Base-by-base conservation (phyloP, 805 yeast species). In the Hanseniaspora lachancei region DNA sequence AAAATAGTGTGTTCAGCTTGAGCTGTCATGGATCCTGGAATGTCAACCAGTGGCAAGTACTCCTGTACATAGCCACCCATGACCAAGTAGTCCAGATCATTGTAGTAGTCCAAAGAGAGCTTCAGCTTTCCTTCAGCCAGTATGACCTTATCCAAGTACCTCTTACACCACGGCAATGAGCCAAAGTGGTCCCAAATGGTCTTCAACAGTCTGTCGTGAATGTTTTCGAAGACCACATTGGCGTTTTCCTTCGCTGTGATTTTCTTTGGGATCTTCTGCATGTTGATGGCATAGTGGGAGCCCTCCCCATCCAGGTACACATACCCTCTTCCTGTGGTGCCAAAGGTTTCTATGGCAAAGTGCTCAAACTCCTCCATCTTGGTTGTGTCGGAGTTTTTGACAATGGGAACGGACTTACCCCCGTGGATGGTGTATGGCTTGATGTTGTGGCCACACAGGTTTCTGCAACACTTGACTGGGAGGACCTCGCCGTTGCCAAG, bases 321-420 rank as follows among this genome's bases (percentile, higher is more conserved):
- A 62, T 82, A 84, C 39, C 97, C 99, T 58, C 84, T 79, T 59
- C 99, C 99, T 1, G 98, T 93, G 46, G 96, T 79, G 13, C 98
- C 98, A 66, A 93, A 93, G 2, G 99, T 93, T 72, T 93, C 99
- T 65, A 93, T 91, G 58, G 99, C 99, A 74, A 87, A 91, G 2
- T 88, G 83, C 70, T 93, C 98, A 60, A 96, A 96, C 73, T 93
- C 99, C 69, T 93, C 99, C 96, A 93, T 91, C 76, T 91, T 91
- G 12, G 97, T 93, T 69, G 78, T 78, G 68, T 93, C 98, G 8
- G 89, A 91, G 64, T 86, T 86, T 64, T 89, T 84, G 38, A 93
- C 95, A 64, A 93, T 93, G 18, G 99, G 99, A 48, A 93, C 97
- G 27, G 95, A 82, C 69, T 93, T 93, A 60, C 96, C 97, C 43